Base-by-base conservation (phyloP, 495 filamentous ascomycete genomes). In the Penicillium salamii region DNA sequence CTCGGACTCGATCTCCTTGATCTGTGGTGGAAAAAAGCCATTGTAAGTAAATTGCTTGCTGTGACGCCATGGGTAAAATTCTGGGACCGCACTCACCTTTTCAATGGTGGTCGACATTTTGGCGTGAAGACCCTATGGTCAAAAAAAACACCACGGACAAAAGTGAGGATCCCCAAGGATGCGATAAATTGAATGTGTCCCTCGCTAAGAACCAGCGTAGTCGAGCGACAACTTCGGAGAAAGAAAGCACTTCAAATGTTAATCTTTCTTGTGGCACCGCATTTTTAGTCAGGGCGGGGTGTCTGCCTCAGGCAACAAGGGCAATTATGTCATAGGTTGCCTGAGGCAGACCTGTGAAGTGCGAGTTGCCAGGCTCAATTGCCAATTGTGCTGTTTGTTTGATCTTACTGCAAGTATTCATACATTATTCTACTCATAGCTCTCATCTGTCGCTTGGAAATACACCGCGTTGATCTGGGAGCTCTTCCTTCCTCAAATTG, bases 1-100 rank as follows among this genome's bases (percentile, higher is more conserved):
- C 84, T 97, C 93, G 75, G 86, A 75, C 88, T 98, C 93, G 68
- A 97, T 86, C 63, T 91, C 89, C 70, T 96, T 98, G 78, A 98
- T 98, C 90, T 97, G 70, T 69, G 53, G 18, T 32, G 34, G 41
- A 50, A 24, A 34, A 35, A 55, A 31, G 38, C 19, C 24, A 21
- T 41, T 18, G 49, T 72, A 56, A 71, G 65, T 48, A 55, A 56
- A 29, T 50, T 48, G 23, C 43, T 49, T 48, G 31, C 38, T 49
- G 38, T 45, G 52, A 37, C 47, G 46, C 52, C 28, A 46, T 36
- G 26, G 17, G 41, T 41, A 52, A 58, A 50, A 52, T 50, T 57
- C 44, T 33, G 18, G 40, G 34, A 42, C 35, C 28, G 23, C 43
- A 66, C 77, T 55, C 64, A 90, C 90, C 88, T 97, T 97, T 49